These are phyloP conservation scores for Apostasia shenzhenica DNA, from an alignment of 106 monocot species.

Conservation along the genomic window DNA sequence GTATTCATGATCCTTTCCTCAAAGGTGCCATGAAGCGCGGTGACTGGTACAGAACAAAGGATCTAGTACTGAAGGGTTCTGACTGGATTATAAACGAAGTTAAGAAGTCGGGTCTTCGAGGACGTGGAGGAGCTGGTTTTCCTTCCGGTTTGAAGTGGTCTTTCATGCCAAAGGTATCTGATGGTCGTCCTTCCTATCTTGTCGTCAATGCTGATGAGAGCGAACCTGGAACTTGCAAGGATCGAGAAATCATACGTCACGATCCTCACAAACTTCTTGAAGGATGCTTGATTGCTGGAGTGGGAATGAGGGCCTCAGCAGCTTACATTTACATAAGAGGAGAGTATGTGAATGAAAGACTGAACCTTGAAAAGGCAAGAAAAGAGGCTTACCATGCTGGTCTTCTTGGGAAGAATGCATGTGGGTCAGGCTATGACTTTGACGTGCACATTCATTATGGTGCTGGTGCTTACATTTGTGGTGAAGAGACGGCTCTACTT, in stretches of 20 bases:
- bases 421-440: slow-evolving; percentile 76
- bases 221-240: slow-evolving; percentile 74
- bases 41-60: slow-evolving; percentile 66
- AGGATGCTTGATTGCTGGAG: slow-evolving; percentile 72
- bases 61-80: slow-evolving; percentile 53
- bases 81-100: slow-evolving; percentile 78
- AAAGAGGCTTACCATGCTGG: slow-evolving; percentile 66
- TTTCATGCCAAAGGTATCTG: slow-evolving; percentile 77
- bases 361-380: slow-evolving; percentile 60
- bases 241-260: slow-evolving; percentile 66
- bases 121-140: slow-evolving; percentile 73
- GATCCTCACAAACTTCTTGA: slow-evolving; percentile 73
- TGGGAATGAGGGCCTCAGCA: slow-evolving; percentile 63
- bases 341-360: slow-evolving; percentile 58
- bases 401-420: slow-evolving; percentile 65
- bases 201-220: slow-evolving; percentile 80
- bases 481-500: slow-evolving; percentile 62
- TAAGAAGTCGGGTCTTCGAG: slow-evolving; percentile 65
- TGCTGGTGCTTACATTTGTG: slow-evolving; percentile 76
- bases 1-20: slow-evolving; percentile 67
- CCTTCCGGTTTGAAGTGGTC: slow-evolving; percentile 79
- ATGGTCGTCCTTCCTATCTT: slow-evolving; percentile 74
- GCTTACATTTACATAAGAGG: slow-evolving; percentile 77
- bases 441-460: slow-evolving; percentile 69
- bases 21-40: slow-evolving; percentile 71